phyloP scores from a whole-genome alignment of 1,284 basidiomycete genomes.

The Trichosporon inkin region DNA sequence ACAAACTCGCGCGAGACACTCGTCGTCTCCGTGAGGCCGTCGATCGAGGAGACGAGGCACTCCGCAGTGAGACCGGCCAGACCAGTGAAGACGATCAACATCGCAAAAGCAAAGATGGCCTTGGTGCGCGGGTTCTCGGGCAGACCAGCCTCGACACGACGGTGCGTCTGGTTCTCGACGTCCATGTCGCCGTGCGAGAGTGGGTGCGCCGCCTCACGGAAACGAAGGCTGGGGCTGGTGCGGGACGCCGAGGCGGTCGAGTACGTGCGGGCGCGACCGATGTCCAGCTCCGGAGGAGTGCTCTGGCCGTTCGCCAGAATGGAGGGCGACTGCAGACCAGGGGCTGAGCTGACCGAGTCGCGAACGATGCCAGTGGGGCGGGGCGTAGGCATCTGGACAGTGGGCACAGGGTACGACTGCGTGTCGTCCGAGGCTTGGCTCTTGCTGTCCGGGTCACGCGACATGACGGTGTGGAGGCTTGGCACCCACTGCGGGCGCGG shows the following conservation, averaged over 20 bases:
- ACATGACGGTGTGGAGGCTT: slow-evolving; percentile 25
- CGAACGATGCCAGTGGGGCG: neutral
- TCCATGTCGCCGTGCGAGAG: slow-evolving; percentile 8
- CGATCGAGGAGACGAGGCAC: slow-evolving; percentile 73
- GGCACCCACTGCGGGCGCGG: slow-evolving; percentile 48
- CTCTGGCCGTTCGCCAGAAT: slow-evolving; percentile 2
- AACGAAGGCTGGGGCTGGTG: slow-evolving; percentile 3
- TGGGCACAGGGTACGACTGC: neutral
- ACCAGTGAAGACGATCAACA: slow-evolving; percentile 42
- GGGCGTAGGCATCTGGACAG: neutral
- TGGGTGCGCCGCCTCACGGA: slow-evolving; percentile 4
- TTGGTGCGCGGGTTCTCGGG: slow-evolving; percentile 10
- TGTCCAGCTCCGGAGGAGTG: slow-evolving; percentile 4
- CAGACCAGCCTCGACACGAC: neutral
- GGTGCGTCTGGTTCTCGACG: slow-evolving; percentile 13
- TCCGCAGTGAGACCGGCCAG: slow-evolving; percentile 69
- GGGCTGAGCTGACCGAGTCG: neutral
- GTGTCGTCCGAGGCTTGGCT: neutral
- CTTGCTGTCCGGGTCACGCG: slow-evolving; percentile 11
- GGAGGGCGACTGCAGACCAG: neutral
- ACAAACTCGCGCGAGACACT: slow-evolving; percentile 65
- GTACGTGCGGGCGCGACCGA: neutral
- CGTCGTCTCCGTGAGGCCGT: slow-evolving; percentile 57
- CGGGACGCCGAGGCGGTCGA: neutral
- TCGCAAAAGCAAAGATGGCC: slow-evolving; percentile 41